phyloP scores from a whole-genome alignment of 768 basidiomycete species.

The Hericium erinaceus region DNA sequence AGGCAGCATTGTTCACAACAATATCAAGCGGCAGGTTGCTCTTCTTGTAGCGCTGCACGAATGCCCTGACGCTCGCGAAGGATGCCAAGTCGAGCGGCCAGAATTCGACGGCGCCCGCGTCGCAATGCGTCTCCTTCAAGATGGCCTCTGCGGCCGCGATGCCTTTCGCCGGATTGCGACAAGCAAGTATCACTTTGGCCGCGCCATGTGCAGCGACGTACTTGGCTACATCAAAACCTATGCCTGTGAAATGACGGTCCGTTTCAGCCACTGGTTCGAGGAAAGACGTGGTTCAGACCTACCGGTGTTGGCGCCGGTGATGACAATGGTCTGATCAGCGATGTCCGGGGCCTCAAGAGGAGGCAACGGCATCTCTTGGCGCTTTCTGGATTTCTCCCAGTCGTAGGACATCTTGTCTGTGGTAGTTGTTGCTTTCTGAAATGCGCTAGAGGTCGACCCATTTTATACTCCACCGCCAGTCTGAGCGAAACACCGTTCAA shows the following conservation, averaged over 20 bases:
- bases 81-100: neutral
- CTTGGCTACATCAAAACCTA: neutral
- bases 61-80: neutral
- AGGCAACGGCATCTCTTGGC: neutral
- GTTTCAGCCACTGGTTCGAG: neutral
- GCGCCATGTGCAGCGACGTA: neutral
- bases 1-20: neutral
- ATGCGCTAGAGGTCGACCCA: neutral
- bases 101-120: neutral
- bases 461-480: neutral
- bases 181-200: neutral
- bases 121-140: neutral
- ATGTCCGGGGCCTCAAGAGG: neutral
- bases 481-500: neutral
- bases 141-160: neutral
- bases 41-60: neutral
- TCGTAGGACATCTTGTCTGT: neutral
- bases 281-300: neutral
- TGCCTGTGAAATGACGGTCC: neutral
- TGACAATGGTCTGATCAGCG: neutral
- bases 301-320: neutral
- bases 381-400: neutral
- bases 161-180: neutral
- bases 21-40: neutral
- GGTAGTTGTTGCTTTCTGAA: neutral